Conservation (phyloP, 176 grass and related monocot species). For the Cymbopogon citratus region DNA sequence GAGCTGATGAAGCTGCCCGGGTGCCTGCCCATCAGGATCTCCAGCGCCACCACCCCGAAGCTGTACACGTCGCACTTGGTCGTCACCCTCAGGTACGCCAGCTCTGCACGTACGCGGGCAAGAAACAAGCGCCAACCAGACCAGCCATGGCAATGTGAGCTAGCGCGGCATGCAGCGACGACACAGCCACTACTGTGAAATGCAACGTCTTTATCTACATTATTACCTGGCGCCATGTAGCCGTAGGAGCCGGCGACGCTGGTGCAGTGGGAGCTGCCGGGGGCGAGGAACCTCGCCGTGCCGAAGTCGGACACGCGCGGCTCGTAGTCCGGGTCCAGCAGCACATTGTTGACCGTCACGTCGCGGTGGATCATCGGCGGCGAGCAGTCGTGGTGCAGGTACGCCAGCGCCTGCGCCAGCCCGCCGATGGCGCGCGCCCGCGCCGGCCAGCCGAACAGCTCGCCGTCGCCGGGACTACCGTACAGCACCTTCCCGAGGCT, state of each 20-base stretch:
- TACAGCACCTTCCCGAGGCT: constrained; percentile 59
- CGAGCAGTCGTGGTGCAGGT: constrained; percentile 73
- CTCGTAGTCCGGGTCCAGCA: constrained; percentile 51
- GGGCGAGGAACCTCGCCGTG: constrained; percentile 46
- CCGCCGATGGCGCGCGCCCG: constrained; percentile 42
- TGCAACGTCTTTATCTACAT: background rate
- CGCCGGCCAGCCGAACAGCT: constrained; percentile 40
- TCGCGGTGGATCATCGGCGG: constrained; percentile 71
- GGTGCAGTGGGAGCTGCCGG: constrained; percentile 42
- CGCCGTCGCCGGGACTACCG: background rate
- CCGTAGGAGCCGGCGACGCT: constrained; percentile 65
- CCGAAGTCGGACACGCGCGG: constrained; percentile 68
- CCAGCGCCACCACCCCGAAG: constrained; percentile 60
- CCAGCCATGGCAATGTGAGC: background rate
- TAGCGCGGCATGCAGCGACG: no score
- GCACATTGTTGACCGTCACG: constrained; percentile 59
- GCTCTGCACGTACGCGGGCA: no score
- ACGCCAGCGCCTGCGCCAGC: constrained; percentile 56
- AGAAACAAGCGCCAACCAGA: no score
- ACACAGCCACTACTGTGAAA: background rate
- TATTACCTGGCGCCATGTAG: constrained; percentile 79
- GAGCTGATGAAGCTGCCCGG: constrained; percentile 44
- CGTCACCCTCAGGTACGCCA: constrained; percentile 68
- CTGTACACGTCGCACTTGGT: constrained; percentile 76
- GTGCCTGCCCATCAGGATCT: constrained; percentile 66